Evolutionary conservation across 495 filamentous ascomycete species (phyloP).

Genomic region (Pyrenula aspistea): DNA sequence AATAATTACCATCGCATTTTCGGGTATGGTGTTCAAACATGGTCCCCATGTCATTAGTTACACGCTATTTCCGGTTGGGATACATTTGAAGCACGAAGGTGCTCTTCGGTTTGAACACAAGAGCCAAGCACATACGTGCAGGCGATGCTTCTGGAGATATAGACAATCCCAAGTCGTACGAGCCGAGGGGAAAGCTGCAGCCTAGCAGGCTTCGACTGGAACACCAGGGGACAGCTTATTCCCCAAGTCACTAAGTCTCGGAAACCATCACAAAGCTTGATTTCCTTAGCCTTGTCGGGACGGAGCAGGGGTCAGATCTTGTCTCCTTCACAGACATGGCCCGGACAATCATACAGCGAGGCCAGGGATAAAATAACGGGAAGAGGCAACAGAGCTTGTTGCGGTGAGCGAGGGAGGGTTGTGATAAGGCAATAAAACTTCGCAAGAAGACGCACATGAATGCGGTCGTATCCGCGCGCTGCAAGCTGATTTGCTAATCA

Average conservation of each 20-base stretch:
- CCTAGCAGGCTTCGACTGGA: too few species aligned
- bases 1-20: too few species aligned
- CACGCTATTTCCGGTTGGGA: too few species aligned
- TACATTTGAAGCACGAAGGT: too few species aligned
- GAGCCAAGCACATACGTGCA: too few species aligned
- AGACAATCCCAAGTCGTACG: too few species aligned
- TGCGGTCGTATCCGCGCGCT: not conserved
- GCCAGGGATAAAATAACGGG: not conserved
- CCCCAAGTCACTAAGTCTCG: not conserved
- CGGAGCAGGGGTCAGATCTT: not conserved
- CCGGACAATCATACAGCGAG: not conserved
- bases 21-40: too few species aligned
- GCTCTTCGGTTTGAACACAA: too few species aligned
- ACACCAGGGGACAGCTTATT: too few species aligned
- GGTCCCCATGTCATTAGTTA: too few species aligned
- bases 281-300: not conserved
- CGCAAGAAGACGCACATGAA: not conserved
- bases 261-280: not conserved
- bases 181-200: too few species aligned
- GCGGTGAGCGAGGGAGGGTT: not conserved
- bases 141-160: too few species aligned
- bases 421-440: not conserved
- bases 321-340: not conserved
- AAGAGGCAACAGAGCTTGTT: not conserved
- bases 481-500: not conserved